These are phyloP conservation scores for Fusarium oxysporum DNA, from an alignment of 2,329 filamentous ascomycete genomes.

Conservation along the genomic window DNA sequence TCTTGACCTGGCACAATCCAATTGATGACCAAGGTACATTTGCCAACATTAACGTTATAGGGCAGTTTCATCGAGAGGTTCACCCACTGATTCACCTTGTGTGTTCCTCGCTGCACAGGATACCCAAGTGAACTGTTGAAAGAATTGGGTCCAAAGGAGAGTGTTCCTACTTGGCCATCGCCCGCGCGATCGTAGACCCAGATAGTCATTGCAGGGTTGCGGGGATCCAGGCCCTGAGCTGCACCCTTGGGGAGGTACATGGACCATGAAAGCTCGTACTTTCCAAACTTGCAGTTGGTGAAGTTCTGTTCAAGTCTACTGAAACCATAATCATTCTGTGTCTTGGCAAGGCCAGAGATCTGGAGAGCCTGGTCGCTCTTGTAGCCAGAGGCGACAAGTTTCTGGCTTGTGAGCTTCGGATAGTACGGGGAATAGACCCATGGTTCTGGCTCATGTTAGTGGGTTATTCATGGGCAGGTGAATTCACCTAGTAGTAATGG, in stretches of 20 bases:
- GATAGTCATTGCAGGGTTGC: background rate
- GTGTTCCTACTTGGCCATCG: background rate
- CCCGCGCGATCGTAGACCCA: background rate
- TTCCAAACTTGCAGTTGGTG: background rate
- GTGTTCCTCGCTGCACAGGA: background rate
- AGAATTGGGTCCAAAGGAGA: background rate
- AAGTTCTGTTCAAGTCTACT: background rate
- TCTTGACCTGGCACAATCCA: background rate
- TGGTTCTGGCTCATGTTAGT: background rate
- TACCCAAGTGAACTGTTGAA: background rate
- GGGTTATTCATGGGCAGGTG: fast-evolving
- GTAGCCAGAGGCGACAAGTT: background rate
- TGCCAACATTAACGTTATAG: background rate
- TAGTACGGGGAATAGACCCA: background rate
- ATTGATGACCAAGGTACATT: background rate
- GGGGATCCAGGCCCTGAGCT: background rate
- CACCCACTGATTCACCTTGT: background rate
- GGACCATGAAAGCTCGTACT: background rate
- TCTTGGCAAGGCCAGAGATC: background rate
- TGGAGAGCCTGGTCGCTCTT: background rate
- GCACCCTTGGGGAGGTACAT: conserved; percentile 2
- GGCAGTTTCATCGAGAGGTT: background rate
- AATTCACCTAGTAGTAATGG: fast-evolving
- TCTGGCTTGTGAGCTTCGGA: background rate
- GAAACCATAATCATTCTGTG: background rate